phyloP scores from a whole-genome alignment of 192 early-diverging fungal genomes.

The Paraglomus occultum region DNA sequence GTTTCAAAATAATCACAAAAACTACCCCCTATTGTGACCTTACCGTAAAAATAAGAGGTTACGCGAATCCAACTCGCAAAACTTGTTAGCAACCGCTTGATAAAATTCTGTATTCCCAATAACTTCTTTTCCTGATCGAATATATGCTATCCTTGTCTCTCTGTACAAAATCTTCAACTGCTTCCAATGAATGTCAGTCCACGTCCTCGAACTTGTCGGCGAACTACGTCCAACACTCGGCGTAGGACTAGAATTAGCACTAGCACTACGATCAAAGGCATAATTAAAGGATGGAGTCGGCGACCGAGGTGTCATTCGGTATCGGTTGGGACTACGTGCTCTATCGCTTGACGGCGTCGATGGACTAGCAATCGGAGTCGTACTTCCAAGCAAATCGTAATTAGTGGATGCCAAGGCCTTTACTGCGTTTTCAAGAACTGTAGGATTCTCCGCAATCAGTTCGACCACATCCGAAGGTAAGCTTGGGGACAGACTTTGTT shows the following conservation, averaged over 20 bases:
- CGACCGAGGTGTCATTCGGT: not conserved
- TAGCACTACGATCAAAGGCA: not conserved
- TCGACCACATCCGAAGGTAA: not conserved
- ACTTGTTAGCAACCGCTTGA: not conserved
- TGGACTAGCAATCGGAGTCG: not conserved
- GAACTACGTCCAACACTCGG: not conserved
- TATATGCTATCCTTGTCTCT: slow-evolving; percentile 9
- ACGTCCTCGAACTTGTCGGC: not conserved
- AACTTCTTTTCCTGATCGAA: not conserved
- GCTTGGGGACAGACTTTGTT: too few relatives aligned
- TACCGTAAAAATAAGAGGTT: slow-evolving; percentile 10
- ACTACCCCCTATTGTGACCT: not conserved
- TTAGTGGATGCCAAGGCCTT: not conserved
- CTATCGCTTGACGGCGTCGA: too few relatives aligned
- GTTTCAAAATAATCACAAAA: not conserved
- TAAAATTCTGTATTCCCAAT: slow-evolving; percentile 4
- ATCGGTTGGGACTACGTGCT: too few relatives aligned
- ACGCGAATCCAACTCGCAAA: not conserved
- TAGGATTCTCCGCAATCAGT: not conserved
- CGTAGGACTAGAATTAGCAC: not conserved
- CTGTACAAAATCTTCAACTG: slow-evolving; percentile 1
- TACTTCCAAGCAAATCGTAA: slow-evolving; percentile 2
- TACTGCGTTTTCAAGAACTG: slow-evolving; percentile 1
- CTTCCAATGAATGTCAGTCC: slow-evolving; percentile 3
- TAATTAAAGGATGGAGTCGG: not conserved